Evolutionary conservation across 495 filamentous ascomycete species (phyloP).

Genomic region (Podospora tetraspora): DNA sequence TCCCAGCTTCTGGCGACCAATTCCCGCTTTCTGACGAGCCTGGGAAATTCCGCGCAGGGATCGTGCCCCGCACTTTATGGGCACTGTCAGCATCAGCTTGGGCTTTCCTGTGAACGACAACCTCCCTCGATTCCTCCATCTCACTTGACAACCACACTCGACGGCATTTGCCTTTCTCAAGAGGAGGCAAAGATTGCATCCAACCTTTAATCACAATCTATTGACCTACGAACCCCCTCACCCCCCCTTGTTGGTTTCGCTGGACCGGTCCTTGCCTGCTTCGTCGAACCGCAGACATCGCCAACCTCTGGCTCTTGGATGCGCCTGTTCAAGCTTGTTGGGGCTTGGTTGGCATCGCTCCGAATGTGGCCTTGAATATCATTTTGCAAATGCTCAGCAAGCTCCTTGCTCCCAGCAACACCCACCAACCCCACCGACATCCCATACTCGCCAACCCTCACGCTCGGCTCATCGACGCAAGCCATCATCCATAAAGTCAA

Average conservation of each 20-base stretch:
- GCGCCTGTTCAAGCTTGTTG: not conserved
- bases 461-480: not conserved
- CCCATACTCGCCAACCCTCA: not conserved
- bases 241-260: too few species aligned
- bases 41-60: constrained; percentile 24
- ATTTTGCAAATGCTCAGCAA: not conserved
- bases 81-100: constrained; percentile 4
- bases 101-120: not conserved
- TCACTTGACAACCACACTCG: not conserved
- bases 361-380: not conserved
- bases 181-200: too few species aligned
- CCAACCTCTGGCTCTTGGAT: not conserved
- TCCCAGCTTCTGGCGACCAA: constrained; percentile 20
- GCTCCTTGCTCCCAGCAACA: not conserved
- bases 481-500: not conserved
- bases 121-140: not conserved
- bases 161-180: not conserved
- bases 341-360: not conserved
- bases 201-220: not conserved
- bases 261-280: not conserved
- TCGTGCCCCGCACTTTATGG: not conserved
- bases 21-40: constrained; percentile 11
- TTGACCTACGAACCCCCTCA: not conserved
- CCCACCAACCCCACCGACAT: not conserved
- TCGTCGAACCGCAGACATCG: not conserved